Evolutionary conservation across 805 yeast genomes (phyloP), one percentile per base, ranked within the genome.

Genomic region (Pichia nanzhaoensis): DNA sequence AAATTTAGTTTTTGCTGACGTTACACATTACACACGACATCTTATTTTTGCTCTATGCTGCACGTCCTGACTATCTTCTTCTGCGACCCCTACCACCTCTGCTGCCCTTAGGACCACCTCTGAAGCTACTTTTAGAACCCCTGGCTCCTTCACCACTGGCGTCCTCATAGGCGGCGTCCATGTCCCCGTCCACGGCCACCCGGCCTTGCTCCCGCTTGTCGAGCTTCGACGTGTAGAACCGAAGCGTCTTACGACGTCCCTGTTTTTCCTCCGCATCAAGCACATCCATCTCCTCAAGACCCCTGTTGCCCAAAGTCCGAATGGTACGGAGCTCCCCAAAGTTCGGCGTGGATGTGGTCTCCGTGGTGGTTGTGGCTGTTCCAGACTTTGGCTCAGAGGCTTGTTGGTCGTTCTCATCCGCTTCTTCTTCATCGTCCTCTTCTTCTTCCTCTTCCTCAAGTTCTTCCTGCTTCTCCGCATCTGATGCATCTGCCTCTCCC

Each of bases 181-280:
- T 21, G n/a, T 45, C 48, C 16, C 48, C 48, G 17, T 45, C 41
- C 3, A 36, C 39, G 1, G n/a, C 24, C 6, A 6, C 20, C 22
- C 32, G 37, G 6, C 32, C 39, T 1, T 16, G n/a, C 8, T 45
- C 45, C 16, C 39, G 36, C 19, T 45, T 45, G 41, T 89, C 96
- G 64, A 93, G 90, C 66, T 91, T 90, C 47, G 98, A 86, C 1
- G 99, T 93, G 73, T 93, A 93, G 79, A 93, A 93, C 49, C 98
- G 81, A 56, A 93, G 76, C 2, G 95, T 75, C 59, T 78, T 78
- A 70, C 82, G 84, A 55, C 95, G 80, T 18, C 80, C 76, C 48
- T 75, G 77, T 68, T 90, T 91, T 47, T 89, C 98, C 58, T 87
- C 95, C 37, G 75, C 73, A 64, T 93, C 98, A 39, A 88, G 80